Evolutionary conservation across 1,139 yeast species (phyloP).

Genomic region (Trichomonascaceae sp.): DNA sequence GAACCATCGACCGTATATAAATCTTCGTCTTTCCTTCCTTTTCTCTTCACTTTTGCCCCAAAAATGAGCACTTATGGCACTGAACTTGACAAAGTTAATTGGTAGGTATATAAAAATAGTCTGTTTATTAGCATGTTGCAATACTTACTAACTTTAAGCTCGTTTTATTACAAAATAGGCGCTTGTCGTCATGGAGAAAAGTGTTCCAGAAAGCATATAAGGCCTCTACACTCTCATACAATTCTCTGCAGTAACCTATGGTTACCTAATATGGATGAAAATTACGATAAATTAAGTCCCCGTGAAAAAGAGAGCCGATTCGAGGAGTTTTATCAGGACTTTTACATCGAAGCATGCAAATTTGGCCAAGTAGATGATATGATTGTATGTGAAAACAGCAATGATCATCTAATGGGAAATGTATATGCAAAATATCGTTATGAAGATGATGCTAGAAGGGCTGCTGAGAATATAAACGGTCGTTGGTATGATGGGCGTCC

Average conservation of each 20-base stretch:
- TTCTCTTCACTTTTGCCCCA: conserved; percentile 28
- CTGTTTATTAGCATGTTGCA: neutral
- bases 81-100: conserved; percentile 39
- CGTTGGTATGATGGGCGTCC: conserved; percentile 84
- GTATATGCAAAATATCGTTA: conserved; percentile 62
- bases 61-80: conserved; percentile 37
- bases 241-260: conserved; percentile 64
- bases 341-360: conserved; percentile 59
- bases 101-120: conserved; percentile 28
- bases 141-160: conserved; percentile 25
- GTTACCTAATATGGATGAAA: conserved; percentile 43
- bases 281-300: conserved; percentile 26
- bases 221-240: conserved; percentile 64
- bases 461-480: conserved; percentile 56
- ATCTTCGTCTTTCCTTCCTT: neutral
- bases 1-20: too few relatives aligned
- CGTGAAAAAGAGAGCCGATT: conserved; percentile 47
- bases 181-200: conserved; percentile 92
- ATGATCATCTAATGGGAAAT: conserved; percentile 64
- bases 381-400: conserved; percentile 77
- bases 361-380: conserved; percentile 57
- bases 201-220: conserved; percentile 71
- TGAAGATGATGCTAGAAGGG: conserved; percentile 54
- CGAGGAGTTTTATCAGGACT: conserved; percentile 65
- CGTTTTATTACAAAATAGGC: conserved; percentile 77